Percentiles rank a stretch among this genome's conserved stretches.
phyloP scores from a whole-genome alignment of 2,329 filamentous ascomycete genomes.

The Arthroderma sp. region DNA sequence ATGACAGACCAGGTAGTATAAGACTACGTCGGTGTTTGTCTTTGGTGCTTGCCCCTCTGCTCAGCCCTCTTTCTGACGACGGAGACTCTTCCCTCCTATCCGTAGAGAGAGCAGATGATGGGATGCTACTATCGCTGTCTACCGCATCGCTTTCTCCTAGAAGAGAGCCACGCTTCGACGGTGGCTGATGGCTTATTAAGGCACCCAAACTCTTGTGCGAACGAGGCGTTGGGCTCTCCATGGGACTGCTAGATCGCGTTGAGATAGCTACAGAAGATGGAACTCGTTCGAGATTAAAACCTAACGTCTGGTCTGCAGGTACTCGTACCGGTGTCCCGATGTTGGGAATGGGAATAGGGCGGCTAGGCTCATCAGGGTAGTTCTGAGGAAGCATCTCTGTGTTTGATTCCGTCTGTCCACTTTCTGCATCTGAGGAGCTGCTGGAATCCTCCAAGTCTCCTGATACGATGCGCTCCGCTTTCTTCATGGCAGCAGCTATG shows the following conservation, averaged over 20 bases:
- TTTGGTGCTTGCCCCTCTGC: slow-evolving; percentile 61
- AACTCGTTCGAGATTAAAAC: slow-evolving; percentile 37
- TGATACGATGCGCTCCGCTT: slow-evolving; percentile 75
- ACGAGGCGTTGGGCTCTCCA: slow-evolving; percentile 78
- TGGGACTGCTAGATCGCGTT: slow-evolving; percentile 77
- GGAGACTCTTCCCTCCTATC: slow-evolving; percentile 74
- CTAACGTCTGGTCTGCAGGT: slow-evolving; percentile 31
- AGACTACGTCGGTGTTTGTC: slow-evolving; percentile 80
- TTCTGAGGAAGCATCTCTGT: slow-evolving; percentile 21
- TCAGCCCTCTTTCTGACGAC: slow-evolving; percentile 69
- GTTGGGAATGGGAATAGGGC: not conserved
- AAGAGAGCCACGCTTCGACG: slow-evolving; percentile 61
- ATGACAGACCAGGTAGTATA: slow-evolving; percentile 60
- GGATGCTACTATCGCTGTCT: slow-evolving; percentile 75
- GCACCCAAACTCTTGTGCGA: slow-evolving; percentile 55
- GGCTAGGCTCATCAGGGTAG: slow-evolving; percentile 37
- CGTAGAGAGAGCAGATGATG: slow-evolving; percentile 63
- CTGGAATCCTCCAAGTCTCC: slow-evolving; percentile 71
- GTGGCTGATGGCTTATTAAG: slow-evolving; percentile 43
- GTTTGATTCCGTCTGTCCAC: not conserved
- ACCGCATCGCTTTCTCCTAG: slow-evolving; percentile 76
- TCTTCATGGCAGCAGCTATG: slow-evolving; percentile 79
- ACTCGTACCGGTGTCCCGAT: not conserved
- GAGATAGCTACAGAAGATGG: slow-evolving; percentile 56
- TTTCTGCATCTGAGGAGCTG: slow-evolving; percentile 3